Base-by-base conservation (phyloP, 257 asterid species). In the Salvia splendens region DNA sequence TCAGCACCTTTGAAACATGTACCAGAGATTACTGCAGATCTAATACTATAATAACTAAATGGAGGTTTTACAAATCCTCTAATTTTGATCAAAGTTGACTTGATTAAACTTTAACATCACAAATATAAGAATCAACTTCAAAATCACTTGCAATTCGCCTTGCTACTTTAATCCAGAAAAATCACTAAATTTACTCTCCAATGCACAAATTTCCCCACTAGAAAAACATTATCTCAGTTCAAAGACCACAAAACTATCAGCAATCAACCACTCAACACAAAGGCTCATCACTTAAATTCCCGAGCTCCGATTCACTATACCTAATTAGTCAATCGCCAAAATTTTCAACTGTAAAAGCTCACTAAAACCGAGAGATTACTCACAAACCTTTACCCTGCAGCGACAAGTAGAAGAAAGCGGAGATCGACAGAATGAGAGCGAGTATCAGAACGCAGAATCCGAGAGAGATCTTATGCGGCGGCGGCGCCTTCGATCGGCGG, bases 401-500 rank as follows among this genome's bases (percentile, higher is more conserved):
- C 68, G 82, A 78, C 69, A 94, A 76, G 63, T 79, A 88, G 80
- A 88, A 79, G 75, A 88, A 84, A 35, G 87, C 91, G 36, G 86
- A 73, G 72, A 88, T 67, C 52, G 85, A 78, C 38, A 91, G 78
- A 61, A 87, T 66, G 72, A 91, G 81, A 4, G 89, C 71, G 41
- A 94, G 91, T 12, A 87, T 84, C 71, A 94, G 28, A 43, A 80
- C 63, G 68, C 92, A 80, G 72, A 83, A 80, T 65, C 91, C 76
- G 59, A 87, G 73, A 70, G 96, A 84, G 89, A 94, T 83, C 95
- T 85, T 88, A 69, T 68, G 77, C 49, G 65, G 62, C 61, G 74
- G 83, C 79, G 82, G 64, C 35, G 82, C 72, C 76, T 86, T 82
- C 49, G 85, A 82, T 75, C 96, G 91, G 59, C 96, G 89, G 79